Conservation (phyloP, 371 early-diverging fungal genomes). For the Rhizopus sp. region DNA sequence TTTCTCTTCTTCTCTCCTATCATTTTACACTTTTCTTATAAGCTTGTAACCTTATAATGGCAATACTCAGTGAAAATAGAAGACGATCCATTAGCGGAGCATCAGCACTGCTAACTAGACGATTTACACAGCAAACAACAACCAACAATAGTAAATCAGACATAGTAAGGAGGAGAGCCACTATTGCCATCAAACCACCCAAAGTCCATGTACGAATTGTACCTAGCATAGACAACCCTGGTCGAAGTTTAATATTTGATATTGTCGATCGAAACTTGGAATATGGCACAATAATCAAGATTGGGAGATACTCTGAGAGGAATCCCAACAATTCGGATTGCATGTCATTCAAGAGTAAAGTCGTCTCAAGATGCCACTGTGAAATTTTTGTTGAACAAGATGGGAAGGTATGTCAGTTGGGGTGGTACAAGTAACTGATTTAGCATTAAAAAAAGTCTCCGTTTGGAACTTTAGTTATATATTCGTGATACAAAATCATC, state of each 20-base stretch:
- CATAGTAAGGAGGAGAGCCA: slow-evolving; percentile 10
- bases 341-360: slow-evolving; percentile 91
- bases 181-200: slow-evolving; percentile 1
- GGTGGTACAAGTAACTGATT: background rate
- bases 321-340: slow-evolving; percentile 50
- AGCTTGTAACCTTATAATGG: slow-evolving; percentile 1
- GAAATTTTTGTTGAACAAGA: slow-evolving; percentile 82
- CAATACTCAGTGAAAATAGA: slow-evolving; percentile 4
- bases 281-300: slow-evolving; percentile 63
- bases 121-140: slow-evolving; percentile 12
- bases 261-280: slow-evolving; percentile 77
- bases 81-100: slow-evolving; percentile 19
- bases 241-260: slow-evolving; percentile 75
- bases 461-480: slow-evolving; percentile 61
- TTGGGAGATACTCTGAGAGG: slow-evolving; percentile 79
- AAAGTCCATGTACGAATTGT: slow-evolving; percentile 68
- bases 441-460: slow-evolving; percentile 4
- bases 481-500: slow-evolving; percentile 93
- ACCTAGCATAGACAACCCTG: slow-evolving; percentile 68
- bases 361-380: slow-evolving; percentile 92
- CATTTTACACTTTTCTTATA: background rate
- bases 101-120: slow-evolving; percentile 13
- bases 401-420: slow-evolving; percentile 59
- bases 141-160: slow-evolving; percentile 11
- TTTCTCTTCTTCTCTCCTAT: slow-evolving; percentile 6